Evolutionary conservation across 75 land plant genomes (phyloP).

Genomic region (Pinus taeda): DNA sequence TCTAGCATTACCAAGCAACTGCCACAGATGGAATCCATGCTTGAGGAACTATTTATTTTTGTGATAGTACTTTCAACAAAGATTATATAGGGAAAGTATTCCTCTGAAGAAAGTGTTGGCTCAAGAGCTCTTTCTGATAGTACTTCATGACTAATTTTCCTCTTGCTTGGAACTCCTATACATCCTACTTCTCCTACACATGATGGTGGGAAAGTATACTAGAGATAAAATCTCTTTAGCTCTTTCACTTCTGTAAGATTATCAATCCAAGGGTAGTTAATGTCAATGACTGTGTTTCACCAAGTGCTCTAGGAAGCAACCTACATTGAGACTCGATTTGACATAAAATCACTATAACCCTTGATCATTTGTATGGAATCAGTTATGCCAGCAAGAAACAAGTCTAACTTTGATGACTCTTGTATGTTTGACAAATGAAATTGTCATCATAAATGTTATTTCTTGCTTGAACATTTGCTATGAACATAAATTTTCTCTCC

Average conservation of each 20-base stretch:
- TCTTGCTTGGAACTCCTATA: conserved; percentile 83
- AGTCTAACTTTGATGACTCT: conserved; percentile 1
- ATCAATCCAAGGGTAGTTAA: too few relatives aligned
- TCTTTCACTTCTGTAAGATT: too few relatives aligned
- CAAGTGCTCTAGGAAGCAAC: too few relatives aligned
- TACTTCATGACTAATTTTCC: conserved; percentile 93
- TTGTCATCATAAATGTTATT: too few relatives aligned
- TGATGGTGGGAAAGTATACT: conserved; percentile 94
- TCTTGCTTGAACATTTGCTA: too few relatives aligned
- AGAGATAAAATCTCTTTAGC: not conserved
- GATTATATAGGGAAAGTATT: conserved; percentile 81
- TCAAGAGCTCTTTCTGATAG: conserved; percentile 86
- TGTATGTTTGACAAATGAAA: too few relatives aligned
- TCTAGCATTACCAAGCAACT: conserved; percentile 89
- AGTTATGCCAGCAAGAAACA: conserved; percentile 23
- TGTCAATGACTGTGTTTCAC: too few relatives aligned
- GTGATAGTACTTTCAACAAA: conserved; percentile 93
- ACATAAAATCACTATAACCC: too few relatives aligned
- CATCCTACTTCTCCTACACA: conserved; percentile 95
- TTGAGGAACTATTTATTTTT: conserved; percentile 97
- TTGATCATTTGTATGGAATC: too few relatives aligned
- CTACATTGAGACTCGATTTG: too few relatives aligned
- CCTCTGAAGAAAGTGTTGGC: conserved; percentile 64
- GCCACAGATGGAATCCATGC: conserved; percentile 98
- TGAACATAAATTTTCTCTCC: too few relatives aligned